Percentiles rank a stretch among this genome's conserved stretches.
Evolutionary conservation across 495 filamentous ascomycete species (phyloP).

Genomic region (Penicillium flavigenum): DNA sequence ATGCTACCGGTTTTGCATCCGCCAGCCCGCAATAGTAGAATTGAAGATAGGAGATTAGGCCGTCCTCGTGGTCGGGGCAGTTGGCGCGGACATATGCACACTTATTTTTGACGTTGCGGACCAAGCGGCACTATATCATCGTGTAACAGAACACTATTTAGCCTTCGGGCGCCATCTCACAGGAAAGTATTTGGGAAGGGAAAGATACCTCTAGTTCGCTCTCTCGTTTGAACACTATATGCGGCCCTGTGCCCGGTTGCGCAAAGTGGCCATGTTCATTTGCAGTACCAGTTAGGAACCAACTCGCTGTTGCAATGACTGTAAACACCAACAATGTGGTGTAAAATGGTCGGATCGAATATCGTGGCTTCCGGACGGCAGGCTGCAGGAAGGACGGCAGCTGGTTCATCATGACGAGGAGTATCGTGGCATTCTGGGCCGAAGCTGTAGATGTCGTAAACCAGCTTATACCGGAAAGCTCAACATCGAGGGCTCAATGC

Average conservation of each 20-base stretch:
- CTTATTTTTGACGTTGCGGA: conserved; percentile 74
- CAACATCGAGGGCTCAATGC: conserved; percentile 1
- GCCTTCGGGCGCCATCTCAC: conserved; percentile 16
- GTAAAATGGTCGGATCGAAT: conserved; percentile 42
- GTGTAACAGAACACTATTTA: conserved; percentile 27
- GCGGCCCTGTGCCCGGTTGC: conserved; percentile 9
- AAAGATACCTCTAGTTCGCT: conserved; percentile 40
- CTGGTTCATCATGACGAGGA: conserved; percentile 27
- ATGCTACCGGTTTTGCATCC: conserved; percentile 70
- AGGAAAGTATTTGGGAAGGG: conserved; percentile 4
- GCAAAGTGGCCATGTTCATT: conserved; percentile 5
- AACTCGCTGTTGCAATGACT: conserved; percentile 29
- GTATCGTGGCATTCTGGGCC: conserved; percentile 34
- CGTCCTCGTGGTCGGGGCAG: conserved; percentile 87
- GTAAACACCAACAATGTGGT: conserved; percentile 35
- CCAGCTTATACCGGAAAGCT: neutral
- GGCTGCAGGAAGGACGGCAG: conserved; percentile 27
- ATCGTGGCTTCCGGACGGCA: conserved; percentile 30
- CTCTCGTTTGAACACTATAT: conserved; percentile 25
- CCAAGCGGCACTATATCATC: conserved; percentile 65
- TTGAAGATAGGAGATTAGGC: conserved; percentile 81
- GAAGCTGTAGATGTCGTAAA: neutral
- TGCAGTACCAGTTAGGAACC: conserved; percentile 16
- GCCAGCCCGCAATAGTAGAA: conserved; percentile 87
- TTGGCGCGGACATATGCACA: conserved; percentile 82